These are phyloP conservation scores for Avena atlantica DNA, from an alignment of 176 grass and related monocot species.

Conservation along the genomic window DNA sequence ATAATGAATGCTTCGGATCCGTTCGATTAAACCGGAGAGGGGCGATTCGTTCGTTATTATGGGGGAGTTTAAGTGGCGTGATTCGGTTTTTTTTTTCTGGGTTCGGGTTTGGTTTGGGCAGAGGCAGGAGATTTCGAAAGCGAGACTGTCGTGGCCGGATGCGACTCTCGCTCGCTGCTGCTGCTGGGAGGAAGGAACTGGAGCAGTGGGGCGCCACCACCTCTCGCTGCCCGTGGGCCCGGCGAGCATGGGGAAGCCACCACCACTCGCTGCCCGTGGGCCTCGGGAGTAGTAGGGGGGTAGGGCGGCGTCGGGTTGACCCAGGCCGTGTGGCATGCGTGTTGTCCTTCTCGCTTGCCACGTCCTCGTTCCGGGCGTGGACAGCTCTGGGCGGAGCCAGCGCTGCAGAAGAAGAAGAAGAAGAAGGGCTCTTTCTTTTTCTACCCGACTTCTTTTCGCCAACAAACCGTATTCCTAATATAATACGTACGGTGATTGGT, in stretches of 20 bases:
- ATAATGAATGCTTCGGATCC: slow-evolving; percentile 40
- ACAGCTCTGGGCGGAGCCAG: background rate
- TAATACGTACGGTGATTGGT: background rate
- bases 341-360: slow-evolving; percentile 24
- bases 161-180: background rate
- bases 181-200: no score
- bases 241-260: background rate
- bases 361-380: background rate
- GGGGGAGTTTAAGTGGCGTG: slow-evolving; percentile 41
- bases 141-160: slow-evolving; percentile 43
- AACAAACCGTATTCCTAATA: background rate
- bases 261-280: slow-evolving; percentile 46
- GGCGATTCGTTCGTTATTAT: slow-evolving; percentile 45
- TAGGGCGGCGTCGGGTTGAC: slow-evolving; percentile 42
- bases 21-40: slow-evolving; percentile 18
- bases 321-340: background rate
- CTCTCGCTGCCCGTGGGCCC: slow-evolving; percentile 42
- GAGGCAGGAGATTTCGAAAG: slow-evolving; percentile 40
- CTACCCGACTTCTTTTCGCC: background rate
- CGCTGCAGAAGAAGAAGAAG: background rate
- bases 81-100: slow-evolving; percentile 16
- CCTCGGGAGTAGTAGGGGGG: background rate
- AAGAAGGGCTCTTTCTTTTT: background rate
- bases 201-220: background rate
- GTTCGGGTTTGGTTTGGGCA: background rate